Evolutionary conservation across 768 basidiomycete genomes (phyloP).

Genomic region (Pulveroboletus frians): DNA sequence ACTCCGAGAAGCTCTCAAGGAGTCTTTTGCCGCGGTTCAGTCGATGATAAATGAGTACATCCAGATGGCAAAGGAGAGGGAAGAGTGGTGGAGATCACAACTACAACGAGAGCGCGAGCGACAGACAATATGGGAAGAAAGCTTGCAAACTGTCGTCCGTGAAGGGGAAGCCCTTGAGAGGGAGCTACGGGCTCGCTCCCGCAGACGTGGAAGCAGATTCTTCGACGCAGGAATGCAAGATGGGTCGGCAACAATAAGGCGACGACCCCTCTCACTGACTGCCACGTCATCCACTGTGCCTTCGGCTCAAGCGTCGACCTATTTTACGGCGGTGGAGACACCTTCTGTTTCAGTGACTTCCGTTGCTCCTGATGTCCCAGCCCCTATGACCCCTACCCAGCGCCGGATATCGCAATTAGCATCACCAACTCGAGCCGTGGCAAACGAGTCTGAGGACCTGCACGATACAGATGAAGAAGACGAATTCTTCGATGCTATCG

Average conservation of each 20-base stretch:
- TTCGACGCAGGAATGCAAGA: slow-evolving; percentile 36
- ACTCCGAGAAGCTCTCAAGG: slow-evolving; percentile 50
- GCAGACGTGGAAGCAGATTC: slow-evolving; percentile 55
- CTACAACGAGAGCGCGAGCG: slow-evolving; percentile 60
- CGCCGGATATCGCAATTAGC: slow-evolving; percentile 15
- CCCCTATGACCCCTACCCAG: slow-evolving; percentile 20
- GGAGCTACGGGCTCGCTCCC: slow-evolving; percentile 61
- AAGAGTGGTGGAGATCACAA: slow-evolving; percentile 69
- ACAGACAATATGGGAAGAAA: slow-evolving; percentile 84
- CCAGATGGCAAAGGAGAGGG: slow-evolving; percentile 68
- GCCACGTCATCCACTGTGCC: slow-evolving; percentile 5
- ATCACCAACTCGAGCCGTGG: slow-evolving; percentile 7
- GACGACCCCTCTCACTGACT: slow-evolving; percentile 17
- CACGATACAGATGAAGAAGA: slow-evolving; percentile 77
- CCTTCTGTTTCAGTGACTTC: slow-evolving; percentile 10
- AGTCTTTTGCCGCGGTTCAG: slow-evolving; percentile 54
- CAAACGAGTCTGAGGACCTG: slow-evolving; percentile 32
- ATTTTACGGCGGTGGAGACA: slow-evolving; percentile 22
- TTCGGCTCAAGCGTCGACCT: slow-evolving; percentile 19
- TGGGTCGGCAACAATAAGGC: slow-evolving; percentile 17
- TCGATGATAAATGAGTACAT: slow-evolving; percentile 62
- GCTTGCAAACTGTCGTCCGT: slow-evolving; percentile 74
- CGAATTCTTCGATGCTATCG: slow-evolving; percentile 97
- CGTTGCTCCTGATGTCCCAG: slow-evolving; percentile 1
- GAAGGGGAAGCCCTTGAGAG: slow-evolving; percentile 82